Evolutionary conservation across 768 basidiomycete species (phyloP), one percentile per base, ranked within the genome.

Genomic region (Artomyces pyxidatus): DNA sequence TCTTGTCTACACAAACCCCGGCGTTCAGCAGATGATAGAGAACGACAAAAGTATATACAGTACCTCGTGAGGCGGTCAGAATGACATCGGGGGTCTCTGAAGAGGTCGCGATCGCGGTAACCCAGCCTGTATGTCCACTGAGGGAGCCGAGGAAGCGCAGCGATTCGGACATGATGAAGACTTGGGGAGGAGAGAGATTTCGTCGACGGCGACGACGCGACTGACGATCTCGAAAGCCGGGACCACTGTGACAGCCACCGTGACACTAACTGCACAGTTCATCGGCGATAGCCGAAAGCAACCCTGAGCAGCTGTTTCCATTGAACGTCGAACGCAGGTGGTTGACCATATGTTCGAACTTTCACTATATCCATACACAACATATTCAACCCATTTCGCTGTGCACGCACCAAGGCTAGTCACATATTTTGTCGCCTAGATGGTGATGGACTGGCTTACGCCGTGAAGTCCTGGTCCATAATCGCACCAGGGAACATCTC

Each of bases 21-120:
- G 3, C 3, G 32, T 35, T 35, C 32, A 35, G 32, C 32, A 3
- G 32, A 35, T 7, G n/a, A n/a, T n/a, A n/a, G n/a, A n/a, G n/a
- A 10, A n/a, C 32, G 32, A 35, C n/a, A 10, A 35, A 35, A 38
- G 47, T 26, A 47, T 19, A 37, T 27, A 32, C 14, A 55, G 60
- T 77, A 96, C 93, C 93, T 74, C 96, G 83, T 55, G 96, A 98
- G 58, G 94, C 92, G 58, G 94, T 96, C 69, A 99, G 73, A 71
- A 99, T 94, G 86, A 96, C 90, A 69, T 99, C 94, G 41, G 94
- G 96, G 76, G 95, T 98, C 78, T 98, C 95, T 57, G 89, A 90
- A 52, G 89, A 91, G 62, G 95, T 96, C 49, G 96, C 96, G 63
- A 99, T 91, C 64, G 96, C 93, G 59, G 95, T 99, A 63, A 99